These are phyloP conservation scores for Fusarium azukiicola DNA, from an alignment of 2,329 filamentous ascomycete species.

Conservation along the genomic window DNA sequence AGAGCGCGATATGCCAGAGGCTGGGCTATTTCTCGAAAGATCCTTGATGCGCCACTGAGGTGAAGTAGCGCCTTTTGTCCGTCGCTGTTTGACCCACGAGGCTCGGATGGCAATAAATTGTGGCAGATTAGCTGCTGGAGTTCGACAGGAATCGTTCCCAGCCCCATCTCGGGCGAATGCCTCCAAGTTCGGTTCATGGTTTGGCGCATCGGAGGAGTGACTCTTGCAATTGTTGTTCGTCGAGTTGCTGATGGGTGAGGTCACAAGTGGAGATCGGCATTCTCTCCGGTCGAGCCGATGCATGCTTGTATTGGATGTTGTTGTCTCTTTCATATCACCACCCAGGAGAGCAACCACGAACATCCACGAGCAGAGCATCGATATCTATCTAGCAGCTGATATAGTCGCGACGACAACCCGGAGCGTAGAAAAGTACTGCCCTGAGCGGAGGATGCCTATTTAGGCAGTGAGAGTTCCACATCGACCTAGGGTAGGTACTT, in stretches of 20 bases:
- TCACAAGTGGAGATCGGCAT: not conserved
- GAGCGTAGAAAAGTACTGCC: too few species aligned
- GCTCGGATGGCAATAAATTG: not conserved
- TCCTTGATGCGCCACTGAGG: not conserved
- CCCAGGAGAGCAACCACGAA: too few species aligned
- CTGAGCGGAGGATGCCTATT: too few species aligned
- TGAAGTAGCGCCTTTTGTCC: not conserved
- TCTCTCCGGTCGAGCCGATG: not conserved
- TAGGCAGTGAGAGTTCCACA: too few species aligned
- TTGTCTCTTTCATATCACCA: too few species aligned
- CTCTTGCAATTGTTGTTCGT: not conserved
- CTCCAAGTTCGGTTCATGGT: not conserved
- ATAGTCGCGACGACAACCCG: too few species aligned
- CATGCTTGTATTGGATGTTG: too few species aligned
- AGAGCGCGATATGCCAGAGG: conserved; percentile 18
- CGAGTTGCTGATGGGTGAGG: not conserved
- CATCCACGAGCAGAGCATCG: too few species aligned
- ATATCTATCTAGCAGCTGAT: too few species aligned
- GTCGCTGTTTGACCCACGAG: not conserved
- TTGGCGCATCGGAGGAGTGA: not conserved
- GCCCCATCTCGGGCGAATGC: not conserved
- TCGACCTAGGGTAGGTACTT: too few species aligned
- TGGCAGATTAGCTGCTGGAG: conserved; percentile 8
- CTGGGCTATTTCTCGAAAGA: conserved; percentile 20
- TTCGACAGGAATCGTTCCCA: not conserved